These are phyloP conservation scores for Fusarium clavum DNA, from an alignment of 2,329 filamentous ascomycete species.

Conservation along the genomic window DNA sequence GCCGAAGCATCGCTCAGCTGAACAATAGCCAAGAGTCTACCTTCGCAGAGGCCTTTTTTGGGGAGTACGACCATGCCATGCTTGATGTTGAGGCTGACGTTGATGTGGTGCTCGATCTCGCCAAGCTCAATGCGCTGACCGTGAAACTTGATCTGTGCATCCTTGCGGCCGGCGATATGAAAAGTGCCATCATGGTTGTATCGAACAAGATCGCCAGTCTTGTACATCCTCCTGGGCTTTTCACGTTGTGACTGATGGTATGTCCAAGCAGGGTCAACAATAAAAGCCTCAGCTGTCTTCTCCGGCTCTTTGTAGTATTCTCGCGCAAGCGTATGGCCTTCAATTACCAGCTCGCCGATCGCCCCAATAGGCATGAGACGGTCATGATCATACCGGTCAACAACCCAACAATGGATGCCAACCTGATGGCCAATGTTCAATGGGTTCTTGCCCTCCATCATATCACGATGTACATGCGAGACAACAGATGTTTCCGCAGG, in stretches of 20 bases:
- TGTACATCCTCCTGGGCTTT: slow-evolving; percentile 25
- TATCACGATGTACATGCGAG: slow-evolving; percentile 29
- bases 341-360: slow-evolving; percentile 53
- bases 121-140: slow-evolving; percentile 51
- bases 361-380: slow-evolving; percentile 48
- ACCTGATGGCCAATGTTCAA: slow-evolving; percentile 39
- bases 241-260: neutral
- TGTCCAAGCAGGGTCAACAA: slow-evolving; percentile 36
- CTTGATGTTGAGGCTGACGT: slow-evolving; percentile 34
- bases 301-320: slow-evolving; percentile 60
- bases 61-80: slow-evolving; percentile 38
- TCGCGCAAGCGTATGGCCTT: slow-evolving; percentile 56
- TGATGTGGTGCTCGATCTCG: slow-evolving; percentile 49
- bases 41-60: slow-evolving; percentile 29
- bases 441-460: slow-evolving; percentile 34
- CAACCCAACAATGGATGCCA: slow-evolving; percentile 44
- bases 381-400: slow-evolving; percentile 43
- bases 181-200: slow-evolving; percentile 46
- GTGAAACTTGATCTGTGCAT: slow-evolving; percentile 50
- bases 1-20: slow-evolving; percentile 15
- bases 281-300: slow-evolving; percentile 49
- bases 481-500: slow-evolving; percentile 42
- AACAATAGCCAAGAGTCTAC: slow-evolving; percentile 25
- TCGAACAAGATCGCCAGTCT: slow-evolving; percentile 41
- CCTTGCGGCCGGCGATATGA: slow-evolving; percentile 45